These are phyloP conservation scores for Globisporangium sylvaticum DNA, from an alignment of 352 stramenopile genomes.

Conservation along the genomic window DNA sequence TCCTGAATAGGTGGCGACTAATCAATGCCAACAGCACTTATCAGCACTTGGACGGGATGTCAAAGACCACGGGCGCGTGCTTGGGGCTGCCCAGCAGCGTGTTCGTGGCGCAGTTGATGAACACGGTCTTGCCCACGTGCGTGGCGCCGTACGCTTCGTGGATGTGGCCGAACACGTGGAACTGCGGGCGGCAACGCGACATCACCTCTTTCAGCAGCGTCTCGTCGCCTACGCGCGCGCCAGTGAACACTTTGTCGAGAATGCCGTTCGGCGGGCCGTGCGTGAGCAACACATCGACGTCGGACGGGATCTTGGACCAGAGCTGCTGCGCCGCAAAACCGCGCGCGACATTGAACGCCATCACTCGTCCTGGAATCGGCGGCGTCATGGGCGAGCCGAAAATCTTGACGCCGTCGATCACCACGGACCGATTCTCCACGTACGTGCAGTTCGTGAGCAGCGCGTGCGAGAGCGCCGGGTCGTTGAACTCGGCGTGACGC, in stretches of 20 bases:
- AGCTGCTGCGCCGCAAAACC: conserved; percentile 62
- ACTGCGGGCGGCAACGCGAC: conserved; percentile 67
- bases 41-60: conserved; percentile 63
- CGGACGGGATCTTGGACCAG: conserved; percentile 61
- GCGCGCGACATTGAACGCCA: conserved; percentile 70
- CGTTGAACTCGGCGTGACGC: conserved; percentile 57
- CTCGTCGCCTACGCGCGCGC: conserved; percentile 72
- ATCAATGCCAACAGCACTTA: neutral
- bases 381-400: conserved; percentile 78
- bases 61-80: conserved; percentile 73
- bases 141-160: conserved; percentile 85
- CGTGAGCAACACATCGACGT: conserved; percentile 88
- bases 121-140: conserved; percentile 75
- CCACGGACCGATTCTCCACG: conserved; percentile 63
- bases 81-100: conserved; percentile 52
- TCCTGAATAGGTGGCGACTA: neutral
- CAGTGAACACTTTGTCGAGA: conserved; percentile 66
- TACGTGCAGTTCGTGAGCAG: conserved; percentile 76
- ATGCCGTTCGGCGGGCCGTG: conserved; percentile 87
- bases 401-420: conserved; percentile 72
- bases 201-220: conserved; percentile 79
- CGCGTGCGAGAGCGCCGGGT: conserved; percentile 39
- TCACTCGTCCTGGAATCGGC: conserved; percentile 53
- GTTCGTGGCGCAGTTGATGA: conserved; percentile 86
- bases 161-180: conserved; percentile 92